Base-by-base conservation (phyloP, 108 stramenopile genomes). In the Skeletonema menzelii region DNA sequence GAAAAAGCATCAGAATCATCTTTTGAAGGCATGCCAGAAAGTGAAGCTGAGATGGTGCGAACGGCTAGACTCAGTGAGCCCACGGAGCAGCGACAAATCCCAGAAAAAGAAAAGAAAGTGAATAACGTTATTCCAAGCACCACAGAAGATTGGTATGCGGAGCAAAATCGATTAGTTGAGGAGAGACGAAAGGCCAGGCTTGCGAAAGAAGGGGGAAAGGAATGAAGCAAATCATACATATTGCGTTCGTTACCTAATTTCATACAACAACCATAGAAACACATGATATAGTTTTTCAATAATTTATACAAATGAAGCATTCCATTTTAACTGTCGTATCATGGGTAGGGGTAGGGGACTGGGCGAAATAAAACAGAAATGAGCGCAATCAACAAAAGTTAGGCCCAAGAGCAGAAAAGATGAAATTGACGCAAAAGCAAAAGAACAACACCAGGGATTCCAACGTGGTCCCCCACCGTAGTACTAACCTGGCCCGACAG, bases 401-500 rank as follows among this genome's bases (percentile, higher is more conserved):
- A n/a, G n/a, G n/a, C n/a, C n/a, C n/a, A n/a, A n/a, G n/a, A n/a
- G n/a, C n/a, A n/a, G n/a, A n/a, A n/a, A n/a, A n/a, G n/a, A n/a
- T n/a, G n/a, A n/a, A n/a, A n/a, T n/a, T n/a, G n/a, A n/a, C n/a
- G n/a, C n/a, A 42, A 15, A 3, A 20, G 44, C 14, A 79, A 79
- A 81, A 75, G 69, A 81, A 75, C 75, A 81, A 81, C 80, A 81
- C 75, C 70, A 61, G 69, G 75, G 80, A 81, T 81, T 81, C 80
- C 75, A 81, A 81, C 80, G 75, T 81, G 80, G 80, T 81, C 71
- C 81, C 81, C 81, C 72, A 79, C 72, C 77, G 77, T 80, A 87
- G 86, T 87, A 87, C 86, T 87, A 85, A 85, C 86, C 82, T 44
- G 77, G 86, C 86, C 86, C 70, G 86, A 85, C 75, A 79, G 84